These are phyloP conservation scores for Pestalotiopsis sp. DNA, from an alignment of 2,329 filamentous ascomycete species.

Conservation along the genomic window DNA sequence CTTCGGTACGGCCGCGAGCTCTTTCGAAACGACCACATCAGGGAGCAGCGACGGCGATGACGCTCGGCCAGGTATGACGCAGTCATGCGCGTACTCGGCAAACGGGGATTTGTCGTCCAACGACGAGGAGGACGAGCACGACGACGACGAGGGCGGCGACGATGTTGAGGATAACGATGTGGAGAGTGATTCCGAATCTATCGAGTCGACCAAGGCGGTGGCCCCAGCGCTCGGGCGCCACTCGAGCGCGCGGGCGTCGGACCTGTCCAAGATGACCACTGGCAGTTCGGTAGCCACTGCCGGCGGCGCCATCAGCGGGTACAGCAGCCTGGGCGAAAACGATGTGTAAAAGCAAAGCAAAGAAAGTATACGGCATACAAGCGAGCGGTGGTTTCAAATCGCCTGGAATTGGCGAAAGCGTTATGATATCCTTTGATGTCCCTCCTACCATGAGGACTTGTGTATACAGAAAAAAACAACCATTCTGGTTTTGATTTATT, in stretches of 20 bases:
- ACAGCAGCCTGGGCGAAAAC: slow-evolving; percentile 53
- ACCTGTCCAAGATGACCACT: slow-evolving; percentile 81
- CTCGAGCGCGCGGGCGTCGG: slow-evolving; percentile 73
- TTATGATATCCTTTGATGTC: slow-evolving; percentile 10
- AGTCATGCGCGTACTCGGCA: slow-evolving; percentile 70
- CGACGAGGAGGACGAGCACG: slow-evolving; percentile 86
- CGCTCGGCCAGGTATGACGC: slow-evolving; percentile 14
- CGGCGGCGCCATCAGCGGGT: slow-evolving; percentile 68
- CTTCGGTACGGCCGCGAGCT: slow-evolving; percentile 45
- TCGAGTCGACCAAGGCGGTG: slow-evolving; percentile 68
- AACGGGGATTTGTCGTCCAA: slow-evolving; percentile 78
- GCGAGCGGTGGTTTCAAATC: background rate
- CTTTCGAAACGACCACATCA: slow-evolving; percentile 23
- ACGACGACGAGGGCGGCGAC: slow-evolving; percentile 67
- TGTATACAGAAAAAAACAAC: background rate
- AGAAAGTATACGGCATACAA: background rate
- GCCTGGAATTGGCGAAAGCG: slow-evolving; percentile 2
- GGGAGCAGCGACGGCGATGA: slow-evolving; percentile 17
- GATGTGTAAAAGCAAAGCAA: background rate
- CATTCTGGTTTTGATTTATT: background rate
- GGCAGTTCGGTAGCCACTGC: slow-evolving; percentile 79
- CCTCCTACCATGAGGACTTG: background rate
- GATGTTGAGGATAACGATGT: slow-evolving; percentile 72
- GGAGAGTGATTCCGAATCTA: slow-evolving; percentile 69
- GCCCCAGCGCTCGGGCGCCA: slow-evolving; percentile 57